Evolutionary conservation across 148 eudicot genomes (phyloP).

Genomic region (Nyssa sinensis): DNA sequence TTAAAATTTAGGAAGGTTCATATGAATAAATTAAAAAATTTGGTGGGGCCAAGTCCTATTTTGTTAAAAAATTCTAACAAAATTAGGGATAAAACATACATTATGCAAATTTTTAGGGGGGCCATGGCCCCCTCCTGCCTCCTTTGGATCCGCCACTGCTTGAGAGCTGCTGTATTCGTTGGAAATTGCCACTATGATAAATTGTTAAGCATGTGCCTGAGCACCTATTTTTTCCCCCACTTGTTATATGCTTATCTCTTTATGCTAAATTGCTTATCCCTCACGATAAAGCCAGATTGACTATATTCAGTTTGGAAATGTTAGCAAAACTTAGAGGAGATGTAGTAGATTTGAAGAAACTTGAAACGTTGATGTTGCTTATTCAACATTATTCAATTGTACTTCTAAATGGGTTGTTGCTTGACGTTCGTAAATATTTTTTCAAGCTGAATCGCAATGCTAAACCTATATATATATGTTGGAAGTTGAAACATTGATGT

Average conservation of each 20-base stretch:
- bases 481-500: too few relatives aligned
- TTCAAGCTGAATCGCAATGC: too few relatives aligned
- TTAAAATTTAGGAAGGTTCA: too few relatives aligned
- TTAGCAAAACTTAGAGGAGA: constrained; percentile 4
- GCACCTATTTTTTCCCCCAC: neutral
- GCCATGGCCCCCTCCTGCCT: too few relatives aligned
- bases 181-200: neutral
- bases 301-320: neutral
- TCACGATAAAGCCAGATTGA: neutral
- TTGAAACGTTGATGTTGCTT: neutral
- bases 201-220: neutral
- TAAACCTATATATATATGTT: too few relatives aligned
- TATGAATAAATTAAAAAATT: too few relatives aligned
- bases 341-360: neutral
- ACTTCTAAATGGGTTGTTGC: neutral
- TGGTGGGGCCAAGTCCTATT: too few relatives aligned
- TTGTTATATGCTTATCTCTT: neutral
- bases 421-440: neutral
- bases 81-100: too few relatives aligned
- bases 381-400: neutral
- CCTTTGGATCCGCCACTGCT: too few relatives aligned
- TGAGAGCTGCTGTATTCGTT: too few relatives aligned
- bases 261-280: neutral
- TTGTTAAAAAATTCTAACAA: too few relatives aligned
- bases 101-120: too few relatives aligned